These are phyloP conservation scores for Candida tropicalis DNA, from an alignment of 1,139 yeast genomes.

Conservation along the genomic window DNA sequence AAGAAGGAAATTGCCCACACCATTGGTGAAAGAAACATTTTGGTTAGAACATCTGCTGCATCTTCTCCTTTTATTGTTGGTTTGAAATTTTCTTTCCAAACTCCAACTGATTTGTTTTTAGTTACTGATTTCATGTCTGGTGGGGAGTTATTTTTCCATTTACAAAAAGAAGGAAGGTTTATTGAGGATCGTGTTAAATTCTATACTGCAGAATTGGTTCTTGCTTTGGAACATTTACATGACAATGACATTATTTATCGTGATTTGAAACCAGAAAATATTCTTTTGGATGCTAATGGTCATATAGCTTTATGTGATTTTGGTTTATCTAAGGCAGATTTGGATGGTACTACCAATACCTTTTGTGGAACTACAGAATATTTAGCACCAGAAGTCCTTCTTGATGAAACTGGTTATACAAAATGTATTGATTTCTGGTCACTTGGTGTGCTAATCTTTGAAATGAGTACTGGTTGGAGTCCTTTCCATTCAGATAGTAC, in stretches of 20 bases:
- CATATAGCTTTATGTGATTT: conserved; percentile 96
- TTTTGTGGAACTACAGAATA: conserved; percentile 98
- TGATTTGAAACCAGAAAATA: conserved; percentile 94
- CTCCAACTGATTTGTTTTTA: conserved; percentile 85
- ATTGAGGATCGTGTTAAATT: conserved; percentile 92
- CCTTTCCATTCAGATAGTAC: conserved; percentile 97
- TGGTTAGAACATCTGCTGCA: conserved; percentile 84
- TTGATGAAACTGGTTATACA: conserved; percentile 84
- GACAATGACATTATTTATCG: conserved; percentile 92
- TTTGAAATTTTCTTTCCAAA: conserved; percentile 91
- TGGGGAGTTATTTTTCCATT: conserved; percentile 96
- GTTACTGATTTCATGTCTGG: conserved; percentile 99
- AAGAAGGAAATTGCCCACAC: conserved; percentile 98
- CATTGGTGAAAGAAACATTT: conserved; percentile 91
- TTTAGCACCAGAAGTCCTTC: conserved; percentile 76
- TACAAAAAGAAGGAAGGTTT: conserved; percentile 94
- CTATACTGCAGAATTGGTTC: conserved; percentile 90
- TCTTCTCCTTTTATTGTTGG: conserved; percentile 93
- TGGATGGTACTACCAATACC: conserved; percentile 92
- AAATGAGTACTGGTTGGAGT: conserved; percentile 99
- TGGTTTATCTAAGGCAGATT: conserved; percentile 91
- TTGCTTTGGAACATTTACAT: conserved; percentile 90
- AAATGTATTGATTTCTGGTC: conserved; percentile 91
- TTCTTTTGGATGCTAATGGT: conserved; percentile 91
- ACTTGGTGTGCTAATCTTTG: conserved; percentile 76